phyloP scores from a whole-genome alignment of 306 rosid genomes.

The Quercus aquifolioides region DNA sequence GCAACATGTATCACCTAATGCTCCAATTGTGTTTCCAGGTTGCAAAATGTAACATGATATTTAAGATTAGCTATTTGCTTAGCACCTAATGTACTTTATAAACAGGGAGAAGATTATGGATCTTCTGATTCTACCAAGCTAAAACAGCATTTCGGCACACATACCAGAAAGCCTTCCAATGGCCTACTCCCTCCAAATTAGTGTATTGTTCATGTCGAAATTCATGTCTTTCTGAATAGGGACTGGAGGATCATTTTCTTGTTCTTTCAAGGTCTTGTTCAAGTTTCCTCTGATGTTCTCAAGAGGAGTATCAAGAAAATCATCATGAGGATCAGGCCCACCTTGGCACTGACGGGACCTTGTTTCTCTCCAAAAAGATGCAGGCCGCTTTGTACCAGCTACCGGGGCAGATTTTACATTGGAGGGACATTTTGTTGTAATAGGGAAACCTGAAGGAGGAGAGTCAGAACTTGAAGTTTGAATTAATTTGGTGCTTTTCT shows the following conservation, averaged over 20 bases:
- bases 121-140: no score
- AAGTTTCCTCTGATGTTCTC: constrained; percentile 68
- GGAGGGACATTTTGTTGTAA: constrained; percentile 37
- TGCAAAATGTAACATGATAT: no score
- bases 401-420: constrained; percentile 36
- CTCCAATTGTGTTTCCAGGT: background rate
- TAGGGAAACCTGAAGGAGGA: constrained; percentile 28
- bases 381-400: constrained; percentile 61
- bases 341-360: constrained; percentile 63
- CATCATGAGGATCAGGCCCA: constrained; percentile 81
- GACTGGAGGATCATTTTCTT: constrained; percentile 13
- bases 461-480: constrained; percentile 24
- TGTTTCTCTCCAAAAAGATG: constrained; percentile 86
- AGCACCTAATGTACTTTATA: no score
- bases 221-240: constrained; percentile 32
- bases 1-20: constrained; percentile 19
- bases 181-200: no score
- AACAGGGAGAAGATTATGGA: no score
- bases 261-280: constrained; percentile 42
- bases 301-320: constrained; percentile 90
- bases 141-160: no score
- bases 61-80: background rate
- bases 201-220: background rate
- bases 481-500: constrained; percentile 24
- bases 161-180: no score